Evolutionary conservation across 768 basidiomycete genomes (phyloP).

Genomic region (Pleurotus cornucopiae): DNA sequence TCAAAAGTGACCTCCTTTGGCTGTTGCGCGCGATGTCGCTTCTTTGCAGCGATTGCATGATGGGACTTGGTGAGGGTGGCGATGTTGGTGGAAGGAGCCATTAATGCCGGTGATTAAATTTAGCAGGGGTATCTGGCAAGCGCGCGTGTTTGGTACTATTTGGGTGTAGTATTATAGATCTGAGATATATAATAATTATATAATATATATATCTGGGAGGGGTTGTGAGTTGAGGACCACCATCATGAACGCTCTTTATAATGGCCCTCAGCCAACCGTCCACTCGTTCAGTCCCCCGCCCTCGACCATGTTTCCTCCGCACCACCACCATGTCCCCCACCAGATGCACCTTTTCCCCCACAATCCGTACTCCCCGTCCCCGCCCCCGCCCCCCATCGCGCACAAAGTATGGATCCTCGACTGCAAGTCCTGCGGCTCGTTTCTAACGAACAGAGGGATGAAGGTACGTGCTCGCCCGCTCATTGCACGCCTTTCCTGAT

Average conservation of each 20-base stretch:
- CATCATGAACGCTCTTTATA: slow-evolving; percentile 22
- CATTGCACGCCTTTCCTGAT: slow-evolving; percentile 7
- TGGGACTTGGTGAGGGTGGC: slow-evolving; percentile 60
- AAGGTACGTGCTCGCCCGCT: slow-evolving; percentile 40
- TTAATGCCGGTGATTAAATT: slow-evolving; percentile 16
- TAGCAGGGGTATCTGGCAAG: slow-evolving; percentile 19
- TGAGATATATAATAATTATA: not conserved
- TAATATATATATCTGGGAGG: not conserved
- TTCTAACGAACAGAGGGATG: slow-evolving; percentile 84
- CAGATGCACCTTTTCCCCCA: slow-evolving; percentile 30
- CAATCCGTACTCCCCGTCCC: slow-evolving; percentile 36
- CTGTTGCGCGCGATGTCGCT: slow-evolving; percentile 59
- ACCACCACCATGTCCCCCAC: slow-evolving; percentile 9
- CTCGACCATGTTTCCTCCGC: slow-evolving; percentile 4
- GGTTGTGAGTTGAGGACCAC: not conserved
- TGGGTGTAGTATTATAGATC: not conserved
- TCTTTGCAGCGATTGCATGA: slow-evolving; percentile 61
- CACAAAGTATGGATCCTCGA: slow-evolving; percentile 83
- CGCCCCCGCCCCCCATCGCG: slow-evolving; percentile 39
- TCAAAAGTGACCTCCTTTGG: slow-evolving; percentile 83
- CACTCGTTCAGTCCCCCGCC: slow-evolving; percentile 11
- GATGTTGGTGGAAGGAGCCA: slow-evolving; percentile 34
- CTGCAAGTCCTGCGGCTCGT: slow-evolving; percentile 68
- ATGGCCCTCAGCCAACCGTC: slow-evolving; percentile 10
- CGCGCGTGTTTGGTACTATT: slow-evolving; percentile 12